A percentile compares a stretch with the other conserved stretches of the same genome.
Evolutionary conservation across 768 basidiomycete species (phyloP).

Genomic region (Boletales sp.): DNA sequence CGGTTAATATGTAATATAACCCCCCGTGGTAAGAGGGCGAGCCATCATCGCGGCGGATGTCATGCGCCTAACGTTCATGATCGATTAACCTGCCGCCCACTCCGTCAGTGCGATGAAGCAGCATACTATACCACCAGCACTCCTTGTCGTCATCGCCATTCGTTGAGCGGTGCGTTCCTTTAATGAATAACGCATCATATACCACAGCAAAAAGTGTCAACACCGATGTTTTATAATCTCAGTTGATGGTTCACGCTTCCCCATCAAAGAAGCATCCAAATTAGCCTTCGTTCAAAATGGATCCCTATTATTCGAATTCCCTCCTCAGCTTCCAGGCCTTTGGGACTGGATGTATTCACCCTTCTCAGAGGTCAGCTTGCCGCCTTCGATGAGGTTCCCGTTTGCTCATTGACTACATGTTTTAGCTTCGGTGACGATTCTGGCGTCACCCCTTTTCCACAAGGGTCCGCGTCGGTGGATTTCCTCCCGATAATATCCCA

Average conservation of each 20-base stretch:
- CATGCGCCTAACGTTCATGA: constrained; percentile 15
- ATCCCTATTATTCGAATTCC: constrained; percentile 11
- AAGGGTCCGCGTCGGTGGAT: not conserved
- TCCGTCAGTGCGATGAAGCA: constrained; percentile 20
- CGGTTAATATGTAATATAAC: constrained; percentile 25
- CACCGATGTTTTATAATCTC: constrained; percentile 20
- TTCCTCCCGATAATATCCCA: not conserved
- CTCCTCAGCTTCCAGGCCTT: constrained; percentile 1
- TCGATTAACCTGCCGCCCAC: constrained; percentile 18
- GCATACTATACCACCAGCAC: constrained; percentile 21
- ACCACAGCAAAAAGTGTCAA: constrained; percentile 13
- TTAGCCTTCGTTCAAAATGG: constrained; percentile 17
- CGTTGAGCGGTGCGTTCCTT: constrained; percentile 14
- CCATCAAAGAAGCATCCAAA: constrained; percentile 21
- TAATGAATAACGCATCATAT: constrained; percentile 18
- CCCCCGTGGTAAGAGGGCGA: constrained; percentile 19
- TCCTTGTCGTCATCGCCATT: constrained; percentile 23
- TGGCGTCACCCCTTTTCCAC: not conserved
- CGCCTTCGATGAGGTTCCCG: constrained; percentile 1
- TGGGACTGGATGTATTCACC: not conserved
- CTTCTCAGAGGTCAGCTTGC: constrained; percentile 13
- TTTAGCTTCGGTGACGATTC: constrained; percentile 10
- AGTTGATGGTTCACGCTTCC: constrained; percentile 9
- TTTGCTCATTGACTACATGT: constrained; percentile 6
- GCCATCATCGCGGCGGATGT: constrained; percentile 21